A percentile compares a stretch with the other conserved stretches of the same genome.
Evolutionary conservation across 2,329 filamentous ascomycete genomes (phyloP).

Genomic region (Trichoderma endophyticum): DNA sequence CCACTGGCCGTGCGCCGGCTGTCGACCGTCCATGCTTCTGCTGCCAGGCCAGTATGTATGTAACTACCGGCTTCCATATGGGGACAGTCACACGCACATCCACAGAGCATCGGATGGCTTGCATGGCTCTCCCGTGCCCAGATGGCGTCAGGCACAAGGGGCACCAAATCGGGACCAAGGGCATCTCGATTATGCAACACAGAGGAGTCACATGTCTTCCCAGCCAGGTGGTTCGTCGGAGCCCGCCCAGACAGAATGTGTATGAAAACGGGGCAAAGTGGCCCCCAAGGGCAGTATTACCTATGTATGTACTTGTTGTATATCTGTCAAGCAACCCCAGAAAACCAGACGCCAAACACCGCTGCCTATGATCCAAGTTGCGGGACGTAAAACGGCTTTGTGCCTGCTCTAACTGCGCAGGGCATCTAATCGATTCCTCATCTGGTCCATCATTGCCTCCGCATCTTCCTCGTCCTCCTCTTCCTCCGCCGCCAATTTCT

Average conservation of each 20-base stretch:
- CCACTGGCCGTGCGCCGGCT: background rate
- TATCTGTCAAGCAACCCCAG: background rate
- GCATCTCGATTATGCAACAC: background rate
- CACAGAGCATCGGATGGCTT: background rate
- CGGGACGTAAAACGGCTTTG: background rate
- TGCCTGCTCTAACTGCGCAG: slow-evolving; percentile 66
- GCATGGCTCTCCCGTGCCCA: background rate
- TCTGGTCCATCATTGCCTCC: slow-evolving; percentile 88
- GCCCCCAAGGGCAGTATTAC: background rate
- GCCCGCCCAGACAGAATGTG: background rate
- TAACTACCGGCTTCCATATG: background rate
- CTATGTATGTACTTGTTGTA: background rate
- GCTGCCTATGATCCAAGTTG: slow-evolving; percentile 16
- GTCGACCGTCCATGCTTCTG: background rate
- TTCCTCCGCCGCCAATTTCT: slow-evolving; percentile 49
- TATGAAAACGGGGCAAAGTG: background rate
- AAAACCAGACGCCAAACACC: slow-evolving; percentile 18
- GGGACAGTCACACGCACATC: background rate
- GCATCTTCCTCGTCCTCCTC: slow-evolving; percentile 67
- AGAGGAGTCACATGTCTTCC: background rate
- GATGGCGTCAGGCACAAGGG: slow-evolving; percentile 5
- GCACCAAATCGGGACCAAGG: background rate
- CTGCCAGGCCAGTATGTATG: background rate
- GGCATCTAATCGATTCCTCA: slow-evolving; percentile 87
- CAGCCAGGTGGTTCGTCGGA: background rate